Base-by-base conservation (phyloP, 2,329 filamentous ascomycete genomes). In the Phialemonium atrogriseum region DNA sequence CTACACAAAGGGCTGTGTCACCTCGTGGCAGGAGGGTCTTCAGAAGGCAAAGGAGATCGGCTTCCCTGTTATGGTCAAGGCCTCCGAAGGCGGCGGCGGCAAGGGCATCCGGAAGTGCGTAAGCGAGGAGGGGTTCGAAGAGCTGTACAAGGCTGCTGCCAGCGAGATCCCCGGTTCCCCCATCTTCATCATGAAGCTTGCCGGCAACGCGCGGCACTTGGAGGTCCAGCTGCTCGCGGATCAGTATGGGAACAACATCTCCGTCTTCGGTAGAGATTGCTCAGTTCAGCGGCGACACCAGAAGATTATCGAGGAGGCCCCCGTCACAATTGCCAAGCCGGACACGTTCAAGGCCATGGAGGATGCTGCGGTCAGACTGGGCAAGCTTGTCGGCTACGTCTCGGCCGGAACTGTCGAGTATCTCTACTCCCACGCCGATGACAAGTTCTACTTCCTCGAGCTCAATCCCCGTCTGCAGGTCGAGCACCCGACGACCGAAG, bases 131-230 rank as follows among this genome's bases (percentile, higher is more conserved):
- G 79, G 83, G 41, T 98, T 98, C 50, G 72, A 82, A 54, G 69
- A 72, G 46, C 70, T 96, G 27, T 98, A 96, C 73, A 91, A 93
- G 61, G 91, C 89, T 27, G 91, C 93, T 14, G 88, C 91, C 5
- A 94, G 82, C 59, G 93, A 98, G 61, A 96, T 98, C 46, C 93
- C 91, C 9, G 93, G 93, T 28, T 98, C 91, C 18, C 91, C 93
- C 46, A 98, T 98, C 62, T 98, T 98, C 73, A 94, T 98, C 66
- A 98, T 98, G 91, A 95, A 98, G 77, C 70, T 98, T 42, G 91
- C 91, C 30, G 91, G 89, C 47, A 94, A 94, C 55, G 91, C 91
- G 24, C 74, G 91, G 47, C 91, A 98, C 73, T 69, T 98, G 64
- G 91, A 98, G 63, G 93, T 98, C 36, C 91, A 98, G 66, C 70